phyloP scores from a whole-genome alignment of 2,329 filamentous ascomycete genomes.

The Aureobasidium vineae region DNA sequence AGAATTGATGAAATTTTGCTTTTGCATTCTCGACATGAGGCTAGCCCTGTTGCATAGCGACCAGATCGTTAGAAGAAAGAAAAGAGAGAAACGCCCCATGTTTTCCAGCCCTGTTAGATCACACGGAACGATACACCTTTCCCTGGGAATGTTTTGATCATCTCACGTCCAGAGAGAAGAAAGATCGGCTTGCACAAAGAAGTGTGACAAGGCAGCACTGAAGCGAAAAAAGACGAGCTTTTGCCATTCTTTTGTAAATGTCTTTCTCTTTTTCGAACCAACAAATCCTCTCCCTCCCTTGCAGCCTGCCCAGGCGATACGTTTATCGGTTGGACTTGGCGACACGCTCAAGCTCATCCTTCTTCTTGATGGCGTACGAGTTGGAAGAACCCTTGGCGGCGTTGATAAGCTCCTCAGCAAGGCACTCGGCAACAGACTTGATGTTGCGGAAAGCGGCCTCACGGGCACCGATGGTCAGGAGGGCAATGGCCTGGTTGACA shows the following conservation, averaged over 20 bases:
- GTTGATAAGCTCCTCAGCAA: constrained; percentile 99
- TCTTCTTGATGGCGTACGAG: constrained; percentile 99
- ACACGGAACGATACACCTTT: constrained; percentile 16
- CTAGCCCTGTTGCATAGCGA: constrained; percentile 3
- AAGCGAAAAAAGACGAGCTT: constrained; percentile 13
- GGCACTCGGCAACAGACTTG: constrained; percentile 99
- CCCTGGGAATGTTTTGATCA: neutral
- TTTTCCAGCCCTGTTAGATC: constrained; percentile 12
- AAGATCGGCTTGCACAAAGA: neutral
- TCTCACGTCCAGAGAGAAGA: constrained; percentile 10
- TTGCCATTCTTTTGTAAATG: constrained; percentile 7
- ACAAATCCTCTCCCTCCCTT: constrained; percentile 15
- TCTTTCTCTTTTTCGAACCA: constrained; percentile 3
- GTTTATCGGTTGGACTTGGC: constrained; percentile 99
- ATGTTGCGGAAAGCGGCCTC: constrained; percentile 99
- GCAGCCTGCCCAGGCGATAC: constrained; percentile 22
- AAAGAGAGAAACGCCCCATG: constrained; percentile 8
- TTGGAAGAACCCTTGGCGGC: constrained; percentile 99
- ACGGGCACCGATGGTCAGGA: constrained; percentile 97
- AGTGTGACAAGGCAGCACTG: neutral
- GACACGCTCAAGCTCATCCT: constrained; percentile 99
- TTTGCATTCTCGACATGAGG: constrained; percentile 21
- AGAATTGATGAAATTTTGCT: constrained; percentile 3
- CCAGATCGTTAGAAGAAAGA: neutral
- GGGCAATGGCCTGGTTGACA: constrained; percentile 99